Base-by-base conservation (phyloP, 1,284 basidiomycete species). In the Cryptococcus hybrid region DNA sequence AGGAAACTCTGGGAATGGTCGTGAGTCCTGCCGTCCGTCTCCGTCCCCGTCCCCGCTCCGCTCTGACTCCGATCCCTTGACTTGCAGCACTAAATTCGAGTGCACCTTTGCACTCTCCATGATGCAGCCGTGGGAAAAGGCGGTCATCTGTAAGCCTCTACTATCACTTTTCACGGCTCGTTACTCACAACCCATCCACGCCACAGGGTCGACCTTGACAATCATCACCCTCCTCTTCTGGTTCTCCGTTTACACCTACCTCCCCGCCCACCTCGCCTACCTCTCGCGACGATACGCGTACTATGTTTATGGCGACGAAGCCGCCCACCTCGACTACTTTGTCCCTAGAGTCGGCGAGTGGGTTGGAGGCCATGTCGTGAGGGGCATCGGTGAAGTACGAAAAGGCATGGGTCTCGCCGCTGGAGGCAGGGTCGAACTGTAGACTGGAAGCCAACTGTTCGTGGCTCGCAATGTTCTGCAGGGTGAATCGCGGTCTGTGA, bases 301-400 rank as follows among this genome's bases (percentile, higher is more conserved):
- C 66, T 79, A 79, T 58, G 67, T 78, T 6, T 76, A 69, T 52
- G 78, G 73, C 4, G 76, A 78, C 59, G 77, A 79, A 61, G 65
- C 47, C 18, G 61, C 61, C 54, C 51, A 61, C n/a, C 30, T 59
- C 7, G 34, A 49, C 34, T 37, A n/a, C 7, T 37, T 49, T 12
- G 37, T 24, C 37, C 18, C 47, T 9, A 42, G 42, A 12, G 50
- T 61, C 47, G 45, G 50, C 34, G 57, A 52, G 9, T 61, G 54
- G 57, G 43, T 58, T 11, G 49, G 34, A 40, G 37, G 24, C n/a
- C 54, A 58, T 45, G 35, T 55, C 7, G 18, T 36, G 38, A 47
- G 44, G 12, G 47, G 45, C 13, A 18, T 48, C 7, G 51, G 42
- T 12, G 52, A 50, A 3, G 54, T 60, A 34, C 50, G 40, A 48